These are phyloP conservation scores for Amesomyces nigricolor DNA, from an alignment of 2,329 filamentous ascomycete genomes.

Conservation along the genomic window DNA sequence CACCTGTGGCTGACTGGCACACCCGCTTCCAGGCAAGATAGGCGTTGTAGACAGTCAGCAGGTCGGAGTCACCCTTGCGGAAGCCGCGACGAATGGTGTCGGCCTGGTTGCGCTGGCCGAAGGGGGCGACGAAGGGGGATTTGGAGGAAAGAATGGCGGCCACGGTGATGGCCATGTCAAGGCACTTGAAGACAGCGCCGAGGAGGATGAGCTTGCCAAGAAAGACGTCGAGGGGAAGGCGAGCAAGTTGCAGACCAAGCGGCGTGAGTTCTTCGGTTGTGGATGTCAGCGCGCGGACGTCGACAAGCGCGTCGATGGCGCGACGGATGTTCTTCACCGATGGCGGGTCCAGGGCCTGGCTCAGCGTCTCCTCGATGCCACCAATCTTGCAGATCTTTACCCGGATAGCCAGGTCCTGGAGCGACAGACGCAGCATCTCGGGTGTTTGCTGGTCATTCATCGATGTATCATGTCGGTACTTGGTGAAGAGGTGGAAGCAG, in stretches of 20 bases:
- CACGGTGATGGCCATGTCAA: slow-evolving; percentile 86
- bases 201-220: slow-evolving; percentile 88
- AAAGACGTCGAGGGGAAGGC: slow-evolving; percentile 87
- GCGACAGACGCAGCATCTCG: slow-evolving; percentile 87
- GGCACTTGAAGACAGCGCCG: slow-evolving; percentile 79
- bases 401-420: slow-evolving; percentile 91
- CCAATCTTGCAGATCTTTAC: slow-evolving; percentile 98
- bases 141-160: slow-evolving; percentile 93
- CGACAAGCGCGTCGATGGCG: slow-evolving; percentile 86
- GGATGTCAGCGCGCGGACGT: slow-evolving; percentile 81
- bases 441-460: slow-evolving; percentile 93
- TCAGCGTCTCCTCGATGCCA: slow-evolving; percentile 82
- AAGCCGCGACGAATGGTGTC: slow-evolving; percentile 75
- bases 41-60: slow-evolving; percentile 89
- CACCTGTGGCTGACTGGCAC: slow-evolving; percentile 56
- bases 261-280: slow-evolving; percentile 76
- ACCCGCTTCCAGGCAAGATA: slow-evolving; percentile 84
- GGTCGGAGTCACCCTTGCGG: slow-evolving; percentile 80
- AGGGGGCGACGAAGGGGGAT: slow-evolving; percentile 83
- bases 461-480: slow-evolving; percentile 73
- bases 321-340: slow-evolving; percentile 87
- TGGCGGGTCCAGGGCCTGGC: slow-evolving; percentile 83
- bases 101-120: slow-evolving; percentile 76
- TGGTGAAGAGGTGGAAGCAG: slow-evolving; percentile 95
- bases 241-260: slow-evolving; percentile 78